Evolutionary conservation across 2,329 filamentous ascomycete species (phyloP).

Genomic region (Curvularia spicifera): DNA sequence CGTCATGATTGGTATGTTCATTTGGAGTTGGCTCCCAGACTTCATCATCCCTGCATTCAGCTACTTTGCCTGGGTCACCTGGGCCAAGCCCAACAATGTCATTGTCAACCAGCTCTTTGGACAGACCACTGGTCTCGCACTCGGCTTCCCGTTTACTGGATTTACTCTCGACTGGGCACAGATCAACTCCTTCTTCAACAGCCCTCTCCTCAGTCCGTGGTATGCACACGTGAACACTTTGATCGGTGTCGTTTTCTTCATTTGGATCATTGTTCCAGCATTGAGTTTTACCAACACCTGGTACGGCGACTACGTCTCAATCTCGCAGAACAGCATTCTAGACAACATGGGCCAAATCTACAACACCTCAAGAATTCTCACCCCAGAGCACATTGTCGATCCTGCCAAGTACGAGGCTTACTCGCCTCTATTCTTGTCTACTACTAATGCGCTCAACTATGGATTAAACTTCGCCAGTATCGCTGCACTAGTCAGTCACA

Average conservation of each 20-base stretch:
- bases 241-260: background rate
- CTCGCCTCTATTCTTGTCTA: background rate
- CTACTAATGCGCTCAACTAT: background rate
- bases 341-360: background rate
- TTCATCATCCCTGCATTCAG: background rate
- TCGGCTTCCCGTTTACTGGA: background rate
- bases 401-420: background rate
- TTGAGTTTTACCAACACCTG: background rate
- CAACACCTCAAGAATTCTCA: background rate
- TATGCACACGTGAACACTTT: background rate
- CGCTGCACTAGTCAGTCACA: background rate
- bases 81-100: background rate
- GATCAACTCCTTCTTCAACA: background rate
- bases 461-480: background rate
- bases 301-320: background rate
- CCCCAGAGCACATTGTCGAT: background rate
- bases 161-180: background rate
- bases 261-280: background rate
- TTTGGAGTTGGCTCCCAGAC: background rate
- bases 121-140: background rate
- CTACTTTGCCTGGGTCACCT: background rate
- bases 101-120: background rate
- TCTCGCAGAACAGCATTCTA: background rate
- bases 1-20: background rate
- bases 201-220: background rate